Evolutionary conservation across 2,329 filamentous ascomycete genomes (phyloP).

Genomic region (Curvularia sp.): DNA sequence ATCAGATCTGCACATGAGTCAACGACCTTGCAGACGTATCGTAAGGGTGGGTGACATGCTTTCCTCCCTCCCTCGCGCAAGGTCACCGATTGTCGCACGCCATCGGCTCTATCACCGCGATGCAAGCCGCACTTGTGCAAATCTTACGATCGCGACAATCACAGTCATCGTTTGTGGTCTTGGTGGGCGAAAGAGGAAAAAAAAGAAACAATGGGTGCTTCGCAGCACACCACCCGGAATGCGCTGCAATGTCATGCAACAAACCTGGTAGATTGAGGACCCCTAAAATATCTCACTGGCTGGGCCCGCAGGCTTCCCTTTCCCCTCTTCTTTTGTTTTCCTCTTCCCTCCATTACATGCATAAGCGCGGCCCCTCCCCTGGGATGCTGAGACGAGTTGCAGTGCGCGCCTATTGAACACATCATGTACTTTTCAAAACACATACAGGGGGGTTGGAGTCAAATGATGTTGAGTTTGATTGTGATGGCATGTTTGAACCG

Average conservation of each 20-base stretch:
- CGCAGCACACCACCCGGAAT: neutral
- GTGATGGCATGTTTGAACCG: neutral
- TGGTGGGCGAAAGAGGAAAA: neutral
- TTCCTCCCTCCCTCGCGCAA: neutral
- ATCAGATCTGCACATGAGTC: conserved; percentile 14
- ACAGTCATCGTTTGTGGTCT: neutral
- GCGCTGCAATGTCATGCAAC: neutral
- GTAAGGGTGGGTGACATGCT: neutral
- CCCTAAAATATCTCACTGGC: conserved; percentile 6
- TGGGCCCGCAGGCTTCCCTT: conserved; percentile 5
- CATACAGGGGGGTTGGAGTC: neutral
- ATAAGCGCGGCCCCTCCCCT: conserved; percentile 1
- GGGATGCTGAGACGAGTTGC: conserved; percentile 4
- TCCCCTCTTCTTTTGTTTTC: conserved; percentile 1
- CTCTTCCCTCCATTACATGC: conserved; percentile 6
- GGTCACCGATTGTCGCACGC: conserved; percentile 15
- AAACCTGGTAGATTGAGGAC: neutral
- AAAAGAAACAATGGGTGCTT: neutral
- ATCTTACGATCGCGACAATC: neutral
- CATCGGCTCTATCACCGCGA: conserved; percentile 6
- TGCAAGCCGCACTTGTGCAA: neutral
- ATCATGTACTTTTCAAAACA: neutral
- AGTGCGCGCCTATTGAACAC: conserved; percentile 1
- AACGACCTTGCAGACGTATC: conserved; percentile 9
- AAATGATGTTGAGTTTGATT: neutral